A percentile compares a stretch with the other conserved stretches of the same genome.
Conservation (phyloP, 78 protist genomes). For the Speleostelium caveatum region DNA sequence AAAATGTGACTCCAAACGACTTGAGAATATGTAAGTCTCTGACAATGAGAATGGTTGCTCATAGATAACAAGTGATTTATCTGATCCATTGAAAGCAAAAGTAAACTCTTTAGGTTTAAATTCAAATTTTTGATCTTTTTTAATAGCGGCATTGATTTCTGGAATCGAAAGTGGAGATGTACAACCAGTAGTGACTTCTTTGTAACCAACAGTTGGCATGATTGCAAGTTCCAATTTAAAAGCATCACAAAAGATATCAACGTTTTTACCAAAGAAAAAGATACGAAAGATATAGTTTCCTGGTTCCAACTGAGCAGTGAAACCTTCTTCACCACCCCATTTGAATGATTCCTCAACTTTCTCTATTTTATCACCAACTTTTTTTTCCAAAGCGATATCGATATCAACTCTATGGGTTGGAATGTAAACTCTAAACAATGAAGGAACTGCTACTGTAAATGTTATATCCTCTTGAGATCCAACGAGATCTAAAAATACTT, state of each 20-base stretch:
- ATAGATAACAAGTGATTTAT: not conserved
- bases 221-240: slow-evolving; percentile 50
- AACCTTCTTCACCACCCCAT: slow-evolving; percentile 61
- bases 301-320: slow-evolving; percentile 6
- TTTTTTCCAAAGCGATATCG: slow-evolving; percentile 5
- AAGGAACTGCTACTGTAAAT: slow-evolving; percentile 9
- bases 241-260: slow-evolving; percentile 56
- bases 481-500: slow-evolving; percentile 46
- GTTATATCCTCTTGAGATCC: not conserved
- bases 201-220: not conserved
- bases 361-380: not conserved
- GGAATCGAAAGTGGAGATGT: not conserved
- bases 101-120: not conserved
- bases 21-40: not conserved
- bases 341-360: slow-evolving; percentile 28
- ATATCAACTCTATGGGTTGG: slow-evolving; percentile 69
- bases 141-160: not conserved
- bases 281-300: slow-evolving; percentile 13
- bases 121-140: not conserved
- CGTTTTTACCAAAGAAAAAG: slow-evolving; percentile 40
- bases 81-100: not conserved
- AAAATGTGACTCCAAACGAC: slow-evolving; percentile 7
- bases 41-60: not conserved
- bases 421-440: slow-evolving; percentile 21
- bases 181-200: not conserved